Conservation (phyloP, 495 filamentous ascomycete genomes). For the Bathelium albidoporum region DNA sequence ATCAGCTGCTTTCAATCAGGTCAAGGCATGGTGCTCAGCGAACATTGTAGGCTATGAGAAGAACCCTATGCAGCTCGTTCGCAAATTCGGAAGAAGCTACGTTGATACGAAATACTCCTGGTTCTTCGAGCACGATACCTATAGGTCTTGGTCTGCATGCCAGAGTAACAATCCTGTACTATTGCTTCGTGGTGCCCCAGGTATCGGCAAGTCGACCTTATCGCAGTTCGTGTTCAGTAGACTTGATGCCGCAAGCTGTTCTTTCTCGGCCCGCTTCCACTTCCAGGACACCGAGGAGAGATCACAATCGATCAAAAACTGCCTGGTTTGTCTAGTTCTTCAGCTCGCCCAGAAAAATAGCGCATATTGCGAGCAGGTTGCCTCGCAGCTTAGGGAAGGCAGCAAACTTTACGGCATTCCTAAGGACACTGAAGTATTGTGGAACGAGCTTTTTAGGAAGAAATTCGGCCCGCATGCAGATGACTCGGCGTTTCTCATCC, state of each 20-base stretch:
- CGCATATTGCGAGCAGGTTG: neutral
- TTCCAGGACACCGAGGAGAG: neutral
- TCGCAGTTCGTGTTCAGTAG: neutral
- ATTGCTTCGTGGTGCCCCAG: neutral
- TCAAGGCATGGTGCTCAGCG: neutral
- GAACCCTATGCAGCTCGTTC: neutral
- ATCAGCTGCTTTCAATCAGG: conserved; percentile 1
- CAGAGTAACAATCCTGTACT: neutral
- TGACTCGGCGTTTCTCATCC: neutral
- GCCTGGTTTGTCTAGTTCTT: neutral
- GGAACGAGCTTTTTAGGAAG: neutral
- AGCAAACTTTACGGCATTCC: neutral
- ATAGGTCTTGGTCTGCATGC: neutral
- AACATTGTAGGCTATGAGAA: neutral
- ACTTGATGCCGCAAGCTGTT: neutral
- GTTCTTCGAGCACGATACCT: neutral
- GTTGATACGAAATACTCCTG: neutral
- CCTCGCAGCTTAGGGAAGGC: neutral
- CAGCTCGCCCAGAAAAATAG: conserved; percentile 1
- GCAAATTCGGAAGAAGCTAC: conserved; percentile 1
- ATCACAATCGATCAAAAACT: neutral
- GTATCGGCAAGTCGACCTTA: neutral
- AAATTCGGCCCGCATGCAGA: neutral
- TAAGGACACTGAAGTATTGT: neutral
- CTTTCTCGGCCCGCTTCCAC: neutral